phyloP scores from a whole-genome alignment of 768 basidiomycete species.

The Panaeolus cyanescens region DNA sequence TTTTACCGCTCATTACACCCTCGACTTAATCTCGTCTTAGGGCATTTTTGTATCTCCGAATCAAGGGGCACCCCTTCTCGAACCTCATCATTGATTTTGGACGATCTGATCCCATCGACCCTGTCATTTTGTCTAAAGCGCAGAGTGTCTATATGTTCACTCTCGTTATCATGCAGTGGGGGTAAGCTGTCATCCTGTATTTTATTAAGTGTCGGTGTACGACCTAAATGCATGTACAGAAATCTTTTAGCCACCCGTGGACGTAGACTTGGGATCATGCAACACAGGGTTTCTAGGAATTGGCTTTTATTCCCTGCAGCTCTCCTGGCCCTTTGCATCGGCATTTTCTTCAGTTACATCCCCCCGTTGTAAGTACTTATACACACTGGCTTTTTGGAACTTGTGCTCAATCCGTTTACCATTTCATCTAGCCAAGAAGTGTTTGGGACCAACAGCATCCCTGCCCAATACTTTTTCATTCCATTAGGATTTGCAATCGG shows the following conservation, averaged over 20 bases:
- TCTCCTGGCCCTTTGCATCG: slow-evolving; percentile 40
- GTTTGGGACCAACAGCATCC: slow-evolving; percentile 51
- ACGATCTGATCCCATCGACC: slow-evolving; percentile 29
- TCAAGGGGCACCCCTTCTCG: slow-evolving; percentile 49
- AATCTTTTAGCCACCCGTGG: slow-evolving; percentile 59
- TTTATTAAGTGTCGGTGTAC: not conserved
- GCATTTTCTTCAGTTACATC: slow-evolving; percentile 42
- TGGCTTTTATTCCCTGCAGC: slow-evolving; percentile 49
- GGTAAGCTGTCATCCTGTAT: slow-evolving; percentile 12
- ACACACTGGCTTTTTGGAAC: not conserved
- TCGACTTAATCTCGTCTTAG: slow-evolving; percentile 8
- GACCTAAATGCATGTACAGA: slow-evolving; percentile 15
- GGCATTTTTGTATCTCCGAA: slow-evolving; percentile 38
- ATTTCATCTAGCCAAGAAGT: slow-evolving; percentile 35
- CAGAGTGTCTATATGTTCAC: slow-evolving; percentile 57
- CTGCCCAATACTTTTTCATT: slow-evolving; percentile 49
- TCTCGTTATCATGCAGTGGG: slow-evolving; percentile 62
- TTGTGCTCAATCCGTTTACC: not conserved
- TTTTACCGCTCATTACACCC: not conserved
- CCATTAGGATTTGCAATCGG: slow-evolving; percentile 45
- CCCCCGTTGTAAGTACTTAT: slow-evolving; percentile 38
- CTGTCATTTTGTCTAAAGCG: slow-evolving; percentile 41
- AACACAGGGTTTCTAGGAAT: slow-evolving; percentile 50
- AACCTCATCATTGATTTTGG: slow-evolving; percentile 44
- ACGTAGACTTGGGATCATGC: slow-evolving; percentile 54